These are phyloP conservation scores for Perilla frutescens DNA, from an alignment of 257 asterid genomes.

Conservation along the genomic window DNA sequence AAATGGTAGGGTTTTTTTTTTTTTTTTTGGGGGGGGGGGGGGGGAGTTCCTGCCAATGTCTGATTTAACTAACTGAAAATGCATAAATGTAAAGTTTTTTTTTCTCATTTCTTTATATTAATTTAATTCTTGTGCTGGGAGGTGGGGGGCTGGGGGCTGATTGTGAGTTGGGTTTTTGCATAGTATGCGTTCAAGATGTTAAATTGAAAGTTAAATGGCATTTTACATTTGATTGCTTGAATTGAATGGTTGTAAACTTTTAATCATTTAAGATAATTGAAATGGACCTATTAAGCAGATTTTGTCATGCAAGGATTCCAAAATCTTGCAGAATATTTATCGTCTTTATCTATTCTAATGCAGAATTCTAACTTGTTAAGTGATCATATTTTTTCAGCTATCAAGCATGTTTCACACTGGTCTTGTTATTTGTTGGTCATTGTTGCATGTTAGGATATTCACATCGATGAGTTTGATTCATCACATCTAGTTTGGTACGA, in stretches of 20 bases:
- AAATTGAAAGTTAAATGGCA: constrained; percentile 13
- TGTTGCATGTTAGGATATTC: too few species aligned
- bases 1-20: constrained; percentile 50
- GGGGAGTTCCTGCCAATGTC: neutral
- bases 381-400: constrained; percentile 6
- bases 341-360: constrained; percentile 2
- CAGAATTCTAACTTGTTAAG: neutral
- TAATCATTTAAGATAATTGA: constrained; percentile 10
- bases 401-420: constrained; percentile 7
- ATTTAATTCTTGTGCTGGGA: neutral
- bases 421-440: too few species aligned
- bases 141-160: neutral
- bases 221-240: neutral
- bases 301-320: neutral
- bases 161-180: constrained; percentile 19
- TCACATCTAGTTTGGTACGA: neutral
- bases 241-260: constrained; percentile 1
- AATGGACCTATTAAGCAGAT: constrained; percentile 5
- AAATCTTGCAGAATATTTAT: neutral
- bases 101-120: neutral
- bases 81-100: neutral
- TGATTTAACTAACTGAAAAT: neutral
- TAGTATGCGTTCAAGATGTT: constrained; percentile 1
- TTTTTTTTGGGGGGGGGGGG: neutral
- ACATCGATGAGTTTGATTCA: neutral